These are phyloP conservation scores for Plasmodium inui DNA, from an alignment of 169 alveolate genomes.

Conservation along the genomic window DNA sequence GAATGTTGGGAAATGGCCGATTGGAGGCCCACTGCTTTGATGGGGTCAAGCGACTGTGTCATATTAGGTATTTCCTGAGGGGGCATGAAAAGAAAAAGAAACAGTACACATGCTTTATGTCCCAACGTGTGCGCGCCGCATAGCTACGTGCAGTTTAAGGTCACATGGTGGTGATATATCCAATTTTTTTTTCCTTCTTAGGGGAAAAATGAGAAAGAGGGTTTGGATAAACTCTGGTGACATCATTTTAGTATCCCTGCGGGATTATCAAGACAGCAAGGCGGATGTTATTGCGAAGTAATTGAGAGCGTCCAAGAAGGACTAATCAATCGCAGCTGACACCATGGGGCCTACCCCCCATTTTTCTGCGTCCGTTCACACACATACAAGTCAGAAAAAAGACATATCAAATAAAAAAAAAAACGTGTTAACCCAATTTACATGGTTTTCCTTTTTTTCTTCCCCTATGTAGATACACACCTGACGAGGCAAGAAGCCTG, in stretches of 20 bases:
- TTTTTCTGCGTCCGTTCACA: background rate
- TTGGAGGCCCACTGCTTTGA: constrained; percentile 98
- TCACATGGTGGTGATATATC: background rate
- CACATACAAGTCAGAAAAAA: background rate
- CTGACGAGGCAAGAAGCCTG: constrained; percentile 97
- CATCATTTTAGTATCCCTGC: constrained; percentile 94
- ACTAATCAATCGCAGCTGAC: background rate
- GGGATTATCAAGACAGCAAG: constrained; percentile 98
- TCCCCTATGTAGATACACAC: constrained; percentile 83
- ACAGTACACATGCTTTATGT: background rate
- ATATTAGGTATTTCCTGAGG: constrained; percentile 88
- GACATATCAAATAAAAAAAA: background rate
- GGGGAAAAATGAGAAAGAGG: constrained; percentile 97
- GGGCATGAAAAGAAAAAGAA: background rate
- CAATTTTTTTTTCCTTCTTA: constrained; percentile 8
- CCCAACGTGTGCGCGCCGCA: background rate
- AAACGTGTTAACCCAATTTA: background rate
- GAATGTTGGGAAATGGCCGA: constrained; percentile 99
- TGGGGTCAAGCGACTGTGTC: constrained; percentile 97
- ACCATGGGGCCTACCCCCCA: background rate
- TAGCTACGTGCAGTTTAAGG: background rate
- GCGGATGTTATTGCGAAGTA: constrained; percentile 98
- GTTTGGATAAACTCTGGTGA: constrained; percentile 99
- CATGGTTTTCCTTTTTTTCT: background rate
- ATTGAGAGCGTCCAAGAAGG: background rate